Evolutionary conservation across 441 rosid genomes (phyloP), one percentile per base, ranked within the genome.

Genomic region (Sinapis alba): DNA sequence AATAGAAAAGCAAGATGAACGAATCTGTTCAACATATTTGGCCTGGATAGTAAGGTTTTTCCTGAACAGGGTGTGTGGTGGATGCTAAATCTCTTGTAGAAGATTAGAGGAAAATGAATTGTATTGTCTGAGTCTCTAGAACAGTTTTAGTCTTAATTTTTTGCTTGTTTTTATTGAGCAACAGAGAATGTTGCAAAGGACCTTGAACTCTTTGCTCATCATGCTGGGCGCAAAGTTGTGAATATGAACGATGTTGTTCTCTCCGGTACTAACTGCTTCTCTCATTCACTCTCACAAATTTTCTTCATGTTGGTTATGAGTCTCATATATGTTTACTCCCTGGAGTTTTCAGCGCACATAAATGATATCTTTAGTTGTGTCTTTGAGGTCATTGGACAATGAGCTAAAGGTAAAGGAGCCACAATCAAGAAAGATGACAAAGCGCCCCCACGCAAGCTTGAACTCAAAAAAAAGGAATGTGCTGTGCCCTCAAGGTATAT

Each of bases 181-280:
- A 75, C 96, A 93, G 98, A 84, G 67, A 88, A 85, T 62, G 68
- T 93, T 73, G 90, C 93, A 0, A 90, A 83, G 83, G 94, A 91
- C 66, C 86, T 93, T 19, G 94, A 91, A 83, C 85, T 85, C 34
- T 93, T 91, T 82, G 93, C 97, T 36, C 98, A 86, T 72, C 98
- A 93, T 77, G 94, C 89, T 72, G 90, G 97, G 62, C 96, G 97
- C 56, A 93, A 91, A 82, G 76, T 86, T 68, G 92, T 90, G 47
- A 87, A 84, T 71, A 86, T 84, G 87, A 93, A 91, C 24, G 98
- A 93, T 75, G 97, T 90, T 81, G 80, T 91, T 67, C 91, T 91
- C 69, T 80, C 89, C 12, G 88, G 98, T 89, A 79, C 78, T 51
- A 65, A 65, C 26, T 15, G 12, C 23, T 70, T 5, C 19, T 7